Evolutionary conservation across 257 asterid species (phyloP).

Genomic region (Fraxinus quadrangulata): DNA sequence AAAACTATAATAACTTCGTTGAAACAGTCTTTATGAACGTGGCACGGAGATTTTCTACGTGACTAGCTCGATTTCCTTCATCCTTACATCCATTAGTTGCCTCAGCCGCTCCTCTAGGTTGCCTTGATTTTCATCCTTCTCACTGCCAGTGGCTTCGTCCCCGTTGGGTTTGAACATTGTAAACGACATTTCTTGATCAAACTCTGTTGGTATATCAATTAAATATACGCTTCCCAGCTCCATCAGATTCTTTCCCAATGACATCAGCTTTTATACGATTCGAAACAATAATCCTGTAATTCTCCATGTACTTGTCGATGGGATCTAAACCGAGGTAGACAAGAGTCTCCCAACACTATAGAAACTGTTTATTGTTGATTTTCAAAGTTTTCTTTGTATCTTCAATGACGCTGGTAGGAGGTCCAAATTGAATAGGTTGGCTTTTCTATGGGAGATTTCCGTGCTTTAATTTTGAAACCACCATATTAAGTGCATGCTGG

Average conservation of each 20-base stretch:
- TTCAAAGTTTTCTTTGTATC: constrained; percentile 68
- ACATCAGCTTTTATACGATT: constrained; percentile 71
- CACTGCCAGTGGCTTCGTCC: constrained; percentile 40
- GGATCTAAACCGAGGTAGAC: constrained; percentile 64
- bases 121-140: constrained; percentile 48
- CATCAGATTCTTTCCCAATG: constrained; percentile 72
- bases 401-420: constrained; percentile 55
- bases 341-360: constrained; percentile 94
- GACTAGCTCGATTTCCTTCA: constrained; percentile 59
- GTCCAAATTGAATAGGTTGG: constrained; percentile 43
- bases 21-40: constrained; percentile 27
- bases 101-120: constrained; percentile 63
- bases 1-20: no score
- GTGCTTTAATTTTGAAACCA: constrained; percentile 52
- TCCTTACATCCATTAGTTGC: constrained; percentile 73
- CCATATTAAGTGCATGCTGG: constrained; percentile 47
- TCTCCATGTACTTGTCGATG: constrained; percentile 54
- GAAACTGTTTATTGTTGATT: constrained; percentile 80
- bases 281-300: constrained; percentile 46
- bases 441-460: constrained; percentile 57
- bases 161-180: constrained; percentile 69
- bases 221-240: constrained; percentile 59
- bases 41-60: constrained; percentile 55
- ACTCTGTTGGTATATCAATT: constrained; percentile 73
- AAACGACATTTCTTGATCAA: constrained; percentile 72